These are phyloP conservation scores for Taphrina wiesneri DNA, from an alignment of 1,139 yeast genomes.

Conservation along the genomic window DNA sequence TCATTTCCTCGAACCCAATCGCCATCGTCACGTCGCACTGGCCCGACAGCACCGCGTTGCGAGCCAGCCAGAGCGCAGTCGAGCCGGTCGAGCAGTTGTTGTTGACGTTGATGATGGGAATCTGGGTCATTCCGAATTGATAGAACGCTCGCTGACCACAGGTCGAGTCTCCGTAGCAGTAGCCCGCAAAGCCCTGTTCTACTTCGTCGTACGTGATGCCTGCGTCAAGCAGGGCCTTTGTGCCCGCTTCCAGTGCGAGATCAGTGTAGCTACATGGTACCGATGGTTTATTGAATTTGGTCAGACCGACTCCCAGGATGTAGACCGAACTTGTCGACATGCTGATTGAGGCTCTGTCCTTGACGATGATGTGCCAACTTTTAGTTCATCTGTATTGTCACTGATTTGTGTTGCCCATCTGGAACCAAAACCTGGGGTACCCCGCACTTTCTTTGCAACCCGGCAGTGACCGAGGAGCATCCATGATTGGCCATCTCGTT, in stretches of 20 bases:
- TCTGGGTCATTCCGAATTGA: conserved; percentile 45
- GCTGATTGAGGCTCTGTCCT: neutral
- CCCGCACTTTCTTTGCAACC: neutral
- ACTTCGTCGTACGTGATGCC: conserved; percentile 44
- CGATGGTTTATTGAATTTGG: conserved; percentile 44
- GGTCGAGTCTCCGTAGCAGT: conserved; percentile 45
- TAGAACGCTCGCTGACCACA: conserved; percentile 45
- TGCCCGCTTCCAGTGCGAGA: conserved; percentile 44
- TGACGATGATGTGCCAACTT: too few species aligned
- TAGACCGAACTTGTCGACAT: conserved; percentile 33
- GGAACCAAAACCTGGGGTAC: neutral
- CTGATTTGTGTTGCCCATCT: neutral
- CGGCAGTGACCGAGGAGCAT: neutral
- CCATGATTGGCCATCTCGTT: neutral
- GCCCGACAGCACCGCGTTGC: conserved; percentile 42
- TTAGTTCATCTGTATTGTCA: neutral
- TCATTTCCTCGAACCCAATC: conserved; percentile 45
- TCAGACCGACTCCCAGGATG: conserved; percentile 45
- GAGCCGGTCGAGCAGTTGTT: conserved; percentile 46
- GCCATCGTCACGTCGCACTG: conserved; percentile 43
- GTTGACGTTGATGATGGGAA: conserved; percentile 44
- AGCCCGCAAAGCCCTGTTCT: conserved; percentile 43
- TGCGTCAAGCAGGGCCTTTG: conserved; percentile 44
- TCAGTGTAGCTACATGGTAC: conserved; percentile 43
- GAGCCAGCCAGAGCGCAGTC: conserved; percentile 43